These are phyloP conservation scores for Diplodia mutila DNA, from an alignment of 2,329 filamentous ascomycete genomes.

Conservation along the genomic window DNA sequence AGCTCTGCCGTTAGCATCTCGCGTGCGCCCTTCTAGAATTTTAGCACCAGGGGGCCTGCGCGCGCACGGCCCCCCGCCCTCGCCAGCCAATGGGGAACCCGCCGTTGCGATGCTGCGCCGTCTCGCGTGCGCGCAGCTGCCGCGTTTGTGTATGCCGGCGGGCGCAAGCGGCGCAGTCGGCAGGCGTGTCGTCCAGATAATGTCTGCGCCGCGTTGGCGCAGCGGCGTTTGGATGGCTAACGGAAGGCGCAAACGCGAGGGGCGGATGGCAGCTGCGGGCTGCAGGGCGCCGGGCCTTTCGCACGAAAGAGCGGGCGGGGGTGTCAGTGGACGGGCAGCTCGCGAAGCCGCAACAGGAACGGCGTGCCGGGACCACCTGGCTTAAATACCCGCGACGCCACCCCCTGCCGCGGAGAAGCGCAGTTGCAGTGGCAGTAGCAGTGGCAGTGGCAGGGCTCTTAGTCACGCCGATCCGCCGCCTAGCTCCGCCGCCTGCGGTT, in stretches of 20 bases:
- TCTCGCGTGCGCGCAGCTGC: neutral
- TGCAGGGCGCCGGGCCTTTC: neutral
- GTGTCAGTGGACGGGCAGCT: neutral
- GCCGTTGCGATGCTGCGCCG: neutral
- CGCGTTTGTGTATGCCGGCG: neutral
- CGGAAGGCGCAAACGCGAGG: neutral
- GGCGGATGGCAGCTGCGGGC: neutral
- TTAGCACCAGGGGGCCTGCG: neutral
- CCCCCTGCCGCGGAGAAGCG: neutral
- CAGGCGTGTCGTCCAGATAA: neutral
- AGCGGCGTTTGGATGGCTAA: neutral
- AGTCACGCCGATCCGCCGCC: neutral
- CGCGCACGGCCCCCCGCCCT: neutral
- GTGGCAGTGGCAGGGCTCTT: too few species aligned
- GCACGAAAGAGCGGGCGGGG: neutral
- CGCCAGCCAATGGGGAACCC: neutral
- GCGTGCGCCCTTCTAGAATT: neutral
- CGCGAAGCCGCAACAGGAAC: neutral
- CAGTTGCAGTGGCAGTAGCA: too few species aligned
- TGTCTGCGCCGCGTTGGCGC: neutral
- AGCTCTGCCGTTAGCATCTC: constrained; percentile 7
- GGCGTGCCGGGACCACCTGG: neutral
- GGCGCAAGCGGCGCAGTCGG: neutral
- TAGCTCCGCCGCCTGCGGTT: neutral
- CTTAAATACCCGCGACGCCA: neutral